Percentiles rank a stretch among this genome's conserved stretches.
These are phyloP conservation scores for Actinomucor elegans DNA, from an alignment of 371 early-diverging fungal species.

Conservation along the genomic window DNA sequence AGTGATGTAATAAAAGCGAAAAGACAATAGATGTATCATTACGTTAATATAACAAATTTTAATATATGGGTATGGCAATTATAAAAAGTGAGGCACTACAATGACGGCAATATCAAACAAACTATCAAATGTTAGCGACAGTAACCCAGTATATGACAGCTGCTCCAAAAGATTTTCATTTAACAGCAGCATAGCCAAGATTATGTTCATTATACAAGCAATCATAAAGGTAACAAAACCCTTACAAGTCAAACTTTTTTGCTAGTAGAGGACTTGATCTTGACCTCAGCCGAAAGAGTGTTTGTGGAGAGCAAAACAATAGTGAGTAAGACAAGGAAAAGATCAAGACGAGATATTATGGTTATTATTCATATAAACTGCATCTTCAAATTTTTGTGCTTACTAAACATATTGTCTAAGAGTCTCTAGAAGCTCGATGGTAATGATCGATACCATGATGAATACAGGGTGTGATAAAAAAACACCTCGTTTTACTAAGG, in stretches of 20 bases:
- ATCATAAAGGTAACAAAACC: conserved; percentile 16
- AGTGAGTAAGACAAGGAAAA: too few species aligned
- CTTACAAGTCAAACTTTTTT: conserved; percentile 10
- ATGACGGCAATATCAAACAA: conserved; percentile 16
- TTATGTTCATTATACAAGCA: conserved; percentile 16
- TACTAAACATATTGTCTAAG: conserved; percentile 9
- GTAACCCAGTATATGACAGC: conserved; percentile 15
- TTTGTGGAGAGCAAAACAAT: conserved; percentile 4
- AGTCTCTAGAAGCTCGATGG: conserved; percentile 9
- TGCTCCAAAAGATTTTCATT: conserved; percentile 14
- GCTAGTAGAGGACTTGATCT: conserved; percentile 17
- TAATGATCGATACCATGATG: conserved; percentile 7
- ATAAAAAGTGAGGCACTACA: conserved; percentile 16
- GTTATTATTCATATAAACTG: conserved; percentile 17
- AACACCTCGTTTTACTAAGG: conserved; percentile 10
- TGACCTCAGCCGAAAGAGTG: conserved; percentile 13
- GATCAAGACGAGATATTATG: conserved; percentile 7
- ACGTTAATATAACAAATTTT: too few species aligned
- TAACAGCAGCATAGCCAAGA: conserved; percentile 14
- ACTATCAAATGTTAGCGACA: conserved; percentile 15
- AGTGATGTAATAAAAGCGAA: too few species aligned
- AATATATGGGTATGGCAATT: too few species aligned
- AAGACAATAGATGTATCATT: too few species aligned
- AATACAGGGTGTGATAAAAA: conserved; percentile 11
- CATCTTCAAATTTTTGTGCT: conserved; percentile 18